Evolutionary conservation across 2,329 filamentous ascomycete species (phyloP).

Genomic region (Neurospora sp.): DNA sequence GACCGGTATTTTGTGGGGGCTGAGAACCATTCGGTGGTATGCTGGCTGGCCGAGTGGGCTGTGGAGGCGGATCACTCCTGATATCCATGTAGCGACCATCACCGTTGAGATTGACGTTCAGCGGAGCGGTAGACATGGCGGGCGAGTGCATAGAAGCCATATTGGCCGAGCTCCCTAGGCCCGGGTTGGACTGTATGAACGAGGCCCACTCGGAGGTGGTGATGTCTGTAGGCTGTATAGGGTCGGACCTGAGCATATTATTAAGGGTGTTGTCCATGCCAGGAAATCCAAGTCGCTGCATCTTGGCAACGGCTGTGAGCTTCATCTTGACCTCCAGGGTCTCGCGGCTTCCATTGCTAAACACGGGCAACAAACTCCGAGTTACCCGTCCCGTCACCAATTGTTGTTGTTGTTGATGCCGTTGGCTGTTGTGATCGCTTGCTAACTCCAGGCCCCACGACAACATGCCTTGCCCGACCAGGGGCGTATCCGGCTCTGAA

Average conservation of each 20-base stretch:
- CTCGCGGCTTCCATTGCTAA: slow-evolving; percentile 73
- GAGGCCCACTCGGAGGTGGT: slow-evolving; percentile 60
- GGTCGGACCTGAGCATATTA: slow-evolving; percentile 19
- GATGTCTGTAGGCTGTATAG: slow-evolving; percentile 46
- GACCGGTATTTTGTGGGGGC: neutral
- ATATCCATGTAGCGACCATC: slow-evolving; percentile 10
- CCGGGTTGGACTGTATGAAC: slow-evolving; percentile 63
- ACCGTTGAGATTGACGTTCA: slow-evolving; percentile 6
- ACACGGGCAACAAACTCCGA: slow-evolving; percentile 74
- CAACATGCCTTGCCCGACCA: slow-evolving; percentile 92
- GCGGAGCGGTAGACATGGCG: slow-evolving; percentile 20
- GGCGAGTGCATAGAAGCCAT: slow-evolving; percentile 25
- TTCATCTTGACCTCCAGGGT: slow-evolving; percentile 90
- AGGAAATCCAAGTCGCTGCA: slow-evolving; percentile 22
- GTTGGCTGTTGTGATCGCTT: slow-evolving; percentile 47
- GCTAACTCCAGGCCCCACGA: slow-evolving; percentile 64
- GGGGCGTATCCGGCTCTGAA: slow-evolving; percentile 84
- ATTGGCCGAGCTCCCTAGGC: slow-evolving; percentile 30
- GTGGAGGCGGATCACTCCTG: slow-evolving; percentile 10
- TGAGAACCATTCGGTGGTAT: slow-evolving; percentile 4
- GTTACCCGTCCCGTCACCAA: slow-evolving; percentile 85
- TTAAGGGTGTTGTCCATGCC: slow-evolving; percentile 14
- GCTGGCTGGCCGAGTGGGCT: slow-evolving; percentile 11
- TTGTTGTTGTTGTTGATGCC: slow-evolving; percentile 38
- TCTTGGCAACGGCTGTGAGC: slow-evolving; percentile 65